Base-by-base conservation (phyloP, 371 early-diverging fungal species). In the Apophysomyces trapeziformis region DNA sequence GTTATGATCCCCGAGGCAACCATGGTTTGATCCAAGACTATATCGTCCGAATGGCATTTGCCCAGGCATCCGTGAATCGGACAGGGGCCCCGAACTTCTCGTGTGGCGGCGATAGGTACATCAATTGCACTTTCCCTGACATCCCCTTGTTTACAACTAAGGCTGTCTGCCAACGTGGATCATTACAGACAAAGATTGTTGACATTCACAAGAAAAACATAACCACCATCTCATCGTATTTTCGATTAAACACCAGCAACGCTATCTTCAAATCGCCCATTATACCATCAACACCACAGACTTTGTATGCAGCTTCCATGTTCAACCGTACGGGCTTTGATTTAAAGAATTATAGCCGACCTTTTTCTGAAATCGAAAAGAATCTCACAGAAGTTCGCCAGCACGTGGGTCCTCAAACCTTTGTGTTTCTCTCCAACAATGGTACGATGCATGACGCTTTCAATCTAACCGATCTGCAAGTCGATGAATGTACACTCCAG, bases 111-210 rank as follows among this genome's bases (percentile, higher is more conserved):
- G 26, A 38, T 4, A 35, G 16, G 1, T 35, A 59, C 21, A 32
- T 68, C 16, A 68, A 68, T 18, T 68, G 68, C 38, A 63, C 68
- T 0, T 68, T 38, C 45, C 16, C 54, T 11, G 14, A 36, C n/a
- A 36, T 68, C 11, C 16, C 36, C 0, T 21, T 47, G 6, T 38
- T 63, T 14, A 16, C 38, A 18, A 63, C 64, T 0, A 38, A 9
- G 2, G 59, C 54, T 1, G 45, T 38, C 0, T 70, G 70, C 38
- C 37, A 58, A 32, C 47, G 37, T 16, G 66, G 66, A 5, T 41
- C 66, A 12, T 41, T 70, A 14, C 35, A 65, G 3, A 59, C 70
- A 14, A 18, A 57, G 38, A 56, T 70, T 4, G 59, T 66, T 16
- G 60, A 70, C 12, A 35, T 62, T 14, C 4, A 50, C 7, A 63